A percentile compares a stretch with the other conserved stretches of the same genome.
These are phyloP conservation scores for Exidia glandulosa DNA, from an alignment of 768 basidiomycete genomes.

Conservation along the genomic window DNA sequence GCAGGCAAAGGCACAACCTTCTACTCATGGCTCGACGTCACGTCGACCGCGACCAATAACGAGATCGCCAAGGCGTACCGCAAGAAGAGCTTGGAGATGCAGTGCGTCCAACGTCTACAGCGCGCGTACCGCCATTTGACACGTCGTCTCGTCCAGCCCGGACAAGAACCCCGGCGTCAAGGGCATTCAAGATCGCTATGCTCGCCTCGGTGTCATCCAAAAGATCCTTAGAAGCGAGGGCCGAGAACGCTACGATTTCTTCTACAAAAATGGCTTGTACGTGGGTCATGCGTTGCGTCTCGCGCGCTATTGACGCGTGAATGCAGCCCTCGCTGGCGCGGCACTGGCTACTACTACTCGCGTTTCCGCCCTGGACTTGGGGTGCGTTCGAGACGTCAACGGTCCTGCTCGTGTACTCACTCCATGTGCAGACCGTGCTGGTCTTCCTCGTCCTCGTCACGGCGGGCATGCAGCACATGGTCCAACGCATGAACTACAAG, in stretches of 20 bases:
- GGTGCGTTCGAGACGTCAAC: constrained; percentile 29
- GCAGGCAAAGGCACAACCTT: constrained; percentile 83
- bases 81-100: constrained; percentile 79
- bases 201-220: constrained; percentile 79
- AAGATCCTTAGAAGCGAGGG: constrained; percentile 74
- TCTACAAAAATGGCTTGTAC: constrained; percentile 88
- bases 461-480: constrained; percentile 69
- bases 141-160: constrained; percentile 41
- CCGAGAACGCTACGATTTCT: constrained; percentile 64
- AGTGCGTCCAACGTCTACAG: constrained; percentile 42
- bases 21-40: constrained; percentile 85
- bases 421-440: constrained; percentile 49
- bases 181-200: constrained; percentile 77
- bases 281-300: neutral
- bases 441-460: constrained; percentile 69
- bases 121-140: neutral
- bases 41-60: constrained; percentile 54
- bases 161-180: constrained; percentile 90
- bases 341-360: constrained; percentile 93
- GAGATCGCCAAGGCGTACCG: constrained; percentile 88
- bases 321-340: constrained; percentile 2
- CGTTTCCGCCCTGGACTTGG: constrained; percentile 90
- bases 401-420: neutral
- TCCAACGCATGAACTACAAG: constrained; percentile 67
- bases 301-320: neutral